Percentiles rank a stretch among this genome's conserved stretches.
phyloP scores from a whole-genome alignment of 768 basidiomycete genomes.

The Suillus discolor region DNA sequence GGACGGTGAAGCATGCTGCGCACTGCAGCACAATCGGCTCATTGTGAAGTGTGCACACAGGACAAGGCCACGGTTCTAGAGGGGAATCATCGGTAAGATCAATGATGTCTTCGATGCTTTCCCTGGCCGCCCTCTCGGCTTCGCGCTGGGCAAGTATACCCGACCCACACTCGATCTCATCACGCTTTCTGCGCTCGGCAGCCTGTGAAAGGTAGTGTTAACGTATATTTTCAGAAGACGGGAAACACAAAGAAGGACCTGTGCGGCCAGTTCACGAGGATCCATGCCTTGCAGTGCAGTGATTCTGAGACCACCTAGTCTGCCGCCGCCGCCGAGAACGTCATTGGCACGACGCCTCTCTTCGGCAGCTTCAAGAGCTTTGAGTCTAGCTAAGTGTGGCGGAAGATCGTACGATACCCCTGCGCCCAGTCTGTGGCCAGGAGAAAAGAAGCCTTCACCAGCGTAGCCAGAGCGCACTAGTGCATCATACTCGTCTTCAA shows the following conservation, averaged over 20 bases:
- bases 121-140: slow-evolving; percentile 67
- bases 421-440: slow-evolving; percentile 71
- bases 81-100: slow-evolving; percentile 52
- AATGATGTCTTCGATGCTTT: slow-evolving; percentile 59
- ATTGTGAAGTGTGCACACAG: slow-evolving; percentile 66
- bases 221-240: background rate
- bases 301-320: slow-evolving; percentile 56
- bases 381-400: slow-evolving; percentile 60
- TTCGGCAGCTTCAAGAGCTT: slow-evolving; percentile 82
- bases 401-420: slow-evolving; percentile 70
- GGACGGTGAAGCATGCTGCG: slow-evolving; percentile 49
- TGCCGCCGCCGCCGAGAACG: slow-evolving; percentile 54
- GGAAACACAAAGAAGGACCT: slow-evolving; percentile 43
- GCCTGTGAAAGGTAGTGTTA: slow-evolving; percentile 53
- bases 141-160: slow-evolving; percentile 58
- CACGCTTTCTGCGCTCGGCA: slow-evolving; percentile 75
- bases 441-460: slow-evolving; percentile 87
- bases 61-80: slow-evolving; percentile 46
- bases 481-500: slow-evolving; percentile 86
- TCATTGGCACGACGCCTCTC: slow-evolving; percentile 53
- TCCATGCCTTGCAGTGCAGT: slow-evolving; percentile 44
- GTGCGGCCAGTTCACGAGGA: slow-evolving; percentile 73
- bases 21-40: slow-evolving; percentile 48
- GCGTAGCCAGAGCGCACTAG: slow-evolving; percentile 81
- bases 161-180: slow-evolving; percentile 76